Evolutionary conservation across 2,329 filamentous ascomycete species (phyloP).

Genomic region (Trichoderma semiorbis): DNA sequence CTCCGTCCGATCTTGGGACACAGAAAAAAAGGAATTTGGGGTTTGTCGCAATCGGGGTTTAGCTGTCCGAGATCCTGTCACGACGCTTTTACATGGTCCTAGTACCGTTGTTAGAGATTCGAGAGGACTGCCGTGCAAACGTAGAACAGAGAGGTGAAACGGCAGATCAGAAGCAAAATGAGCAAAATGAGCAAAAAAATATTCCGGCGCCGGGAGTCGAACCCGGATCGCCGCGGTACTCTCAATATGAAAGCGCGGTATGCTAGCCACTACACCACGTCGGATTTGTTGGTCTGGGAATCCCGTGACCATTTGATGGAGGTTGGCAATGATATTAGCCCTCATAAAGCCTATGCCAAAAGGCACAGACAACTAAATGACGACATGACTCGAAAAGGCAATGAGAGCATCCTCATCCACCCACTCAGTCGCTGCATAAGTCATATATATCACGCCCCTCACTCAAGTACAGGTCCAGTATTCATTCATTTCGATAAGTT

Average conservation of each 20-base stretch:
- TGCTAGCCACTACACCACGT: conserved; percentile 21
- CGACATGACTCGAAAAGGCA: not conserved
- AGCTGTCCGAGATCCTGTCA: not conserved
- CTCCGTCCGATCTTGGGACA: not conserved
- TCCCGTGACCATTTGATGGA: conserved; percentile 15
- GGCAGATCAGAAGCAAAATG: not conserved
- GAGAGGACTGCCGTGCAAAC: not conserved
- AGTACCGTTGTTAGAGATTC: not conserved
- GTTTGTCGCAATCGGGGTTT: not conserved
- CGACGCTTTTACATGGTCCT: not conserved
- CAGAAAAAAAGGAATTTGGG: not conserved
- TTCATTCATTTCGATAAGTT: not conserved
- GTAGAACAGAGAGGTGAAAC: not conserved
- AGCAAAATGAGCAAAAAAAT: not conserved
- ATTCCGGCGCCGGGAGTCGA: conserved; percentile 21
- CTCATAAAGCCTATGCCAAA: not conserved
- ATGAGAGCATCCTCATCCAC: not conserved
- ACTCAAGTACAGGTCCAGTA: not conserved
- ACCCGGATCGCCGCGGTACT: conserved; percentile 20
- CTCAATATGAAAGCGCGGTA: conserved; percentile 17
- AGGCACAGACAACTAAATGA: not conserved
- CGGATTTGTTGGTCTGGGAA: conserved; percentile 7
- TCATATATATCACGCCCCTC: not conserved
- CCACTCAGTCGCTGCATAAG: not conserved
- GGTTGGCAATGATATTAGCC: not conserved